Conservation (phyloP, 2,329 filamentous ascomycete species). For the Daldinia sp. region DNA sequence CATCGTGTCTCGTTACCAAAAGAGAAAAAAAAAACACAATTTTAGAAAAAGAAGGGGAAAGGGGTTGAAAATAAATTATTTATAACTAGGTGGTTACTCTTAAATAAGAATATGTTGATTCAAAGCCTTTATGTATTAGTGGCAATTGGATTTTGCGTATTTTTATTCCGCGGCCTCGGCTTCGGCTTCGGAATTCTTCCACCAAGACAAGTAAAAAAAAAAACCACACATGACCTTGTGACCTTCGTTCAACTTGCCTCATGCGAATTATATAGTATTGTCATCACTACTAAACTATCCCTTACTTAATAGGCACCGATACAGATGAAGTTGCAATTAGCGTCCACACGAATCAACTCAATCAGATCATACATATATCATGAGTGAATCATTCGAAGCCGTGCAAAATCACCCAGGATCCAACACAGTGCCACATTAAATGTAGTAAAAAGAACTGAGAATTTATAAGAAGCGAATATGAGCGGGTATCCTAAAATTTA, state of each 20-base stretch:
- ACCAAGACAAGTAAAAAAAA: too few relatives aligned
- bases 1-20: conserved; percentile 6
- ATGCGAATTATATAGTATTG: not conserved
- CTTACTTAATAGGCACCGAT: not conserved
- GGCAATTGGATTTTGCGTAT: not conserved
- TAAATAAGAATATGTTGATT: not conserved
- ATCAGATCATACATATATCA: too few relatives aligned
- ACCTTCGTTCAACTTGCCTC: not conserved
- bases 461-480: not conserved
- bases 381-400: not conserved
- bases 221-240: not conserved
- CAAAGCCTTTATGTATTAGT: not conserved
- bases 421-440: not conserved
- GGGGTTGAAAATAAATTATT: too few relatives aligned
- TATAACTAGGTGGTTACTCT: too few relatives aligned
- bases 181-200: conserved; percentile 17
- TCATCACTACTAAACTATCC: not conserved
- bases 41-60: not conserved
- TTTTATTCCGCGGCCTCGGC: conserved; percentile 24
- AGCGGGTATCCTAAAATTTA: conserved; percentile 5
- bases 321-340: not conserved
- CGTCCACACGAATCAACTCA: too few relatives aligned
- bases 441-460: not conserved
- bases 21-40: not conserved
- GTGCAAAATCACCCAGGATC: not conserved